These are phyloP conservation scores for Fraxinus anomala DNA, from an alignment of 257 asterid species.

Conservation along the genomic window DNA sequence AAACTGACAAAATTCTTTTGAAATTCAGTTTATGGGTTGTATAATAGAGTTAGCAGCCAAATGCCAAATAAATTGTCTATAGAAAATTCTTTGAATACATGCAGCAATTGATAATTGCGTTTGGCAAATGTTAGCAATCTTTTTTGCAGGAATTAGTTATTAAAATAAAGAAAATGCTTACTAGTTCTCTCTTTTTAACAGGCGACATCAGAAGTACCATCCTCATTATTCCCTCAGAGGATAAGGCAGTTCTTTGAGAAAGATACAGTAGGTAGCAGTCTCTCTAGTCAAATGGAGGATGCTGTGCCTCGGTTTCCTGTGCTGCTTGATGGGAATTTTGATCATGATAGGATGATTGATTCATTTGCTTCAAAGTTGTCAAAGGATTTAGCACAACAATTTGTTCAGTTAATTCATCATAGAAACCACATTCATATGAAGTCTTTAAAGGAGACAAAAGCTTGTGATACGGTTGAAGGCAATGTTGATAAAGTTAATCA, in stretches of 20 bases:
- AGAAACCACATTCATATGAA: conserved; percentile 49
- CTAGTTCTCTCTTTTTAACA: conserved; percentile 35
- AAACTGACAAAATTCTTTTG: background rate
- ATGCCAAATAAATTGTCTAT: background rate
- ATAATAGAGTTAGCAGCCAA: background rate
- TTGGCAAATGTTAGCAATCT: background rate
- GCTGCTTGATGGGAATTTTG: conserved; percentile 68
- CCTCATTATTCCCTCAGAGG: conserved; percentile 61
- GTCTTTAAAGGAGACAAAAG: conserved; percentile 36
- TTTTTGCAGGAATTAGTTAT: background rate
- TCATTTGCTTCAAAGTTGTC: conserved; percentile 65
- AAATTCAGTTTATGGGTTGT: background rate
- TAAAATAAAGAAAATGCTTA: conserved; percentile 24
- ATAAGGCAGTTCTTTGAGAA: conserved; percentile 70
- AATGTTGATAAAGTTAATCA: conserved; percentile 32
- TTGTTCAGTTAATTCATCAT: conserved; percentile 61
- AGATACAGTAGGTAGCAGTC: conserved; percentile 43
- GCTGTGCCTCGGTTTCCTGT: conserved; percentile 63
- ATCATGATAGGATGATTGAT: conserved; percentile 50
- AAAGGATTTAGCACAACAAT: conserved; percentile 71
- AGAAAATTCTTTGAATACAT: background rate
- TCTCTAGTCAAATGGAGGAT: conserved; percentile 43
- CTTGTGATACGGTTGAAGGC: conserved; percentile 35
- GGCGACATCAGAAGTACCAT: conserved; percentile 87
- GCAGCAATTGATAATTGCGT: background rate